These are phyloP conservation scores for Trichocladium antarcticum DNA, from an alignment of 495 filamentous ascomycete genomes.

Conservation along the genomic window DNA sequence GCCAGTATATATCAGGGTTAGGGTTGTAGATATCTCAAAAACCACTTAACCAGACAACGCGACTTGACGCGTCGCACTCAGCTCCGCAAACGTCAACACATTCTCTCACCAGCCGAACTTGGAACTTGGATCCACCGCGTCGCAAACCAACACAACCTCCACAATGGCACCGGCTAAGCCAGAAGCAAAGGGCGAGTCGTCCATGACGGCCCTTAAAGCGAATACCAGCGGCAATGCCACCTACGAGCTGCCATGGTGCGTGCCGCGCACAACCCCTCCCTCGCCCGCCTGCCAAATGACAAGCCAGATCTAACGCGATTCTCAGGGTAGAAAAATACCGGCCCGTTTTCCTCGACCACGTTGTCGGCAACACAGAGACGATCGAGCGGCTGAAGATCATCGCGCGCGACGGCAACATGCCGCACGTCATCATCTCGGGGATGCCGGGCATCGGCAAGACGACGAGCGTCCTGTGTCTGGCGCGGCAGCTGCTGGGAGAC, in stretches of 20 bases:
- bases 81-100: not conserved
- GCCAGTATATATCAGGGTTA: conserved; percentile 14
- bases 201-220: conserved; percentile 55
- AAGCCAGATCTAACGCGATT: conserved; percentile 3
- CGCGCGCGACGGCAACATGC: conserved; percentile 98
- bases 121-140: too few species aligned
- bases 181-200: conserved; percentile 57
- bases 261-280: conserved; percentile 9
- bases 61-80: conserved; percentile 14
- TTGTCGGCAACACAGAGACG: conserved; percentile 95
- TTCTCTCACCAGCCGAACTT: not conserved
- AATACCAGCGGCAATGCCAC: conserved; percentile 48
- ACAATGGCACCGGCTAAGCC: conserved; percentile 33
- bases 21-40: not conserved
- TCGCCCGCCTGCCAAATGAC: not conserved
- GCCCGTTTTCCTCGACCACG: conserved; percentile 84
- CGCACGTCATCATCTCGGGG: conserved; percentile 96
- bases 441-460: conserved; percentile 99
- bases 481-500: conserved; percentile 81
- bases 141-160: too few species aligned
- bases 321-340: conserved; percentile 97
- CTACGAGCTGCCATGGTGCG: conserved; percentile 89
- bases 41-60: conserved; percentile 19
- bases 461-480: conserved; percentile 87
- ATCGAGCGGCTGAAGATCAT: conserved; percentile 98